These are phyloP conservation scores for Cladophialophora psammophila DNA, from an alignment of 2,329 filamentous ascomycete genomes.

Conservation along the genomic window DNA sequence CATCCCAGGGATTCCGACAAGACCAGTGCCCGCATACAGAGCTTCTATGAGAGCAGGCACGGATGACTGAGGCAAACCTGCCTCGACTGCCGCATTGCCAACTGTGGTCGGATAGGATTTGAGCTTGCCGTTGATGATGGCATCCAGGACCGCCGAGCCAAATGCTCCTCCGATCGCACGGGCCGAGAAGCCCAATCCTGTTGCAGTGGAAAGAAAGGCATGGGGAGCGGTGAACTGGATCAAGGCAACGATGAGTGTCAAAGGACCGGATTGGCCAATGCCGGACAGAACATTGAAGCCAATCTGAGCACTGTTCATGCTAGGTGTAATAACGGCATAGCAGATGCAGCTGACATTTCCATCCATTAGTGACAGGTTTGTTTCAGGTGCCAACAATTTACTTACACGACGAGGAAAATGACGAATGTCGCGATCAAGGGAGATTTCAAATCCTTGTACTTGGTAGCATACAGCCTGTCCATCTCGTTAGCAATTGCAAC, in stretches of 20 bases:
- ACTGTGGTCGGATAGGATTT: constrained; percentile 53
- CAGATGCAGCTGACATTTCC: constrained; percentile 50
- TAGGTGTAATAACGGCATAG: constrained; percentile 56
- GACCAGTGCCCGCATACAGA: constrained; percentile 46
- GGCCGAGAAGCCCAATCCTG: constrained; percentile 61
- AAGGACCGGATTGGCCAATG: constrained; percentile 59
- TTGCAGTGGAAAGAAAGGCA: constrained; percentile 61
- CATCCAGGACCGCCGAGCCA: constrained; percentile 60
- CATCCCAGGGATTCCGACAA: constrained; percentile 48
- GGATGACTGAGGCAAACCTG: constrained; percentile 53
- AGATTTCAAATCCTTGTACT: constrained; percentile 58
- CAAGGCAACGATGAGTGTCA: constrained; percentile 59
- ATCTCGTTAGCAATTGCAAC: constrained; percentile 18
- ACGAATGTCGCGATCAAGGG: constrained; percentile 57
- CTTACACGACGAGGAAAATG: constrained; percentile 58
- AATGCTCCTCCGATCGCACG: constrained; percentile 63
- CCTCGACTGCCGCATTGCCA: constrained; percentile 50
- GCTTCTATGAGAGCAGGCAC: constrained; percentile 51
- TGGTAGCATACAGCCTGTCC: constrained; percentile 53
- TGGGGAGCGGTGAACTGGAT: constrained; percentile 63
- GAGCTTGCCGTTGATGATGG: constrained; percentile 60
- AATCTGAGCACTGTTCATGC: constrained; percentile 56
- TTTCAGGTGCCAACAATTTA: constrained; percentile 11
- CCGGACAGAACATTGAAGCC: constrained; percentile 58
- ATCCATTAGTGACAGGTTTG: constrained; percentile 20